phyloP scores from a whole-genome alignment of 129 eudicot genomes.

The Tagetes erecta region DNA sequence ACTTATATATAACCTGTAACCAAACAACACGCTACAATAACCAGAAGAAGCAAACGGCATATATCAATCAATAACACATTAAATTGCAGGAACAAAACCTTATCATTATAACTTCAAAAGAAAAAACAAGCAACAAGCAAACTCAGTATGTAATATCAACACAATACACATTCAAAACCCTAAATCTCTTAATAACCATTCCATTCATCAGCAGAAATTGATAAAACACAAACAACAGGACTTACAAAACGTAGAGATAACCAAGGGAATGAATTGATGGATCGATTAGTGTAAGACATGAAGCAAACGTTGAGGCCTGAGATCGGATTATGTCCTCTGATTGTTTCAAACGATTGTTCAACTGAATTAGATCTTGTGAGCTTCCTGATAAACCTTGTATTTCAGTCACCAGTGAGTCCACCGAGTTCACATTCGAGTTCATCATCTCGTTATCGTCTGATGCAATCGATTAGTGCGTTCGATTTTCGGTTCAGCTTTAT shows the following conservation, averaged over 20 bases:
- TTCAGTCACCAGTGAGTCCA: slow-evolving; percentile 60
- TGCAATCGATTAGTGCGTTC: neutral
- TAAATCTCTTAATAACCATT: slow-evolving; percentile 16
- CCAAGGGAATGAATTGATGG: slow-evolving; percentile 91
- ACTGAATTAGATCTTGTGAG: slow-evolving; percentile 41
- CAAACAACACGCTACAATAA: no score
- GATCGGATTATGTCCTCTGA: slow-evolving; percentile 54
- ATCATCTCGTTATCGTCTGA: neutral
- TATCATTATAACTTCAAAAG: neutral
- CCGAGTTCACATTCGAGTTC: slow-evolving; percentile 45
- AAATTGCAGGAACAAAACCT: neutral
- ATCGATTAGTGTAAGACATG: slow-evolving; percentile 61
- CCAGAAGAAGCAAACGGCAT: neutral
- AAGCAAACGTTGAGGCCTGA: slow-evolving; percentile 54
- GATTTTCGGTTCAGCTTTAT: slow-evolving; percentile 9
- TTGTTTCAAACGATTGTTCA: slow-evolving; percentile 57
- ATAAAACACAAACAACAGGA: neutral
- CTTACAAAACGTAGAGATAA: slow-evolving; percentile 71
- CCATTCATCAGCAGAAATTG: neutral
- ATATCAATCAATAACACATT: neutral
- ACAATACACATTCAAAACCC: slow-evolving; percentile 20
- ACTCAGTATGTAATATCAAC: neutral
- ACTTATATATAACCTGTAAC: no score
- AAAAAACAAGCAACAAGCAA: no score
- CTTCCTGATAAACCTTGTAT: slow-evolving; percentile 62